Evolutionary conservation across 1,284 basidiomycete genomes (phyloP), one percentile per base, ranked within the genome.

Genomic region (Ustilago sp.): DNA sequence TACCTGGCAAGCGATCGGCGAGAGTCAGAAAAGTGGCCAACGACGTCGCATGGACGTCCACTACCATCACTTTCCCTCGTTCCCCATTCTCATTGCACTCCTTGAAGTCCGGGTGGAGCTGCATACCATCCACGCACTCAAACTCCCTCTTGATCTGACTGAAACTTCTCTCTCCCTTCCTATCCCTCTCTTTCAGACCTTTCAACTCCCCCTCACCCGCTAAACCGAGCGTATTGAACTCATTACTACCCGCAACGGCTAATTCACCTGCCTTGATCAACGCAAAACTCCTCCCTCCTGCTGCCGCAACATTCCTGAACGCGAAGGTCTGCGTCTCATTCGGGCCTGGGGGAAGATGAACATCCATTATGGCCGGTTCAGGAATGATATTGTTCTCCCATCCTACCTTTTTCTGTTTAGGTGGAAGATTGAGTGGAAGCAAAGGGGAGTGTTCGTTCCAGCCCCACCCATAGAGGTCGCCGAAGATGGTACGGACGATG

Each of bases 391-490:
- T 68, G 9, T 47, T 19, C 2, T 59, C 52, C 57, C 61, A 63
- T 6, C 17, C 12, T 9, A 17, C 23, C 4, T 0, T 32, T 31
- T 28, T 19, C 7, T 32, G 31, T 31, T 17, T 34, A 1, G 11
- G 36, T 13, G 13, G 28, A 11, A 28, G 43, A 32, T 28, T 35
- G 19, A 62, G 57, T 15, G 71, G 62, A 0, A 62, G 50, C 31
- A 74, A 58, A 7, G 47, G 8, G 1, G 64, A 43, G n/a, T 64
- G 41, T 12, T 69, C 74, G 48, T 76, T 76, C 74, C 74, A 76
- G 17, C 74, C 74, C 74, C 74, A 76, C 9, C 64, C 74, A 34
- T 76, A 77, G 7, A 74, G 8, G 28, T 74, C 65, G 41, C 62
- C 68, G 1, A 60, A 31, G 2, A 28, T 13, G 17, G 68, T 72